These are phyloP conservation scores for Stevia rebaudiana DNA, from an alignment of 140 eudicot species.

Conservation along the genomic window DNA sequence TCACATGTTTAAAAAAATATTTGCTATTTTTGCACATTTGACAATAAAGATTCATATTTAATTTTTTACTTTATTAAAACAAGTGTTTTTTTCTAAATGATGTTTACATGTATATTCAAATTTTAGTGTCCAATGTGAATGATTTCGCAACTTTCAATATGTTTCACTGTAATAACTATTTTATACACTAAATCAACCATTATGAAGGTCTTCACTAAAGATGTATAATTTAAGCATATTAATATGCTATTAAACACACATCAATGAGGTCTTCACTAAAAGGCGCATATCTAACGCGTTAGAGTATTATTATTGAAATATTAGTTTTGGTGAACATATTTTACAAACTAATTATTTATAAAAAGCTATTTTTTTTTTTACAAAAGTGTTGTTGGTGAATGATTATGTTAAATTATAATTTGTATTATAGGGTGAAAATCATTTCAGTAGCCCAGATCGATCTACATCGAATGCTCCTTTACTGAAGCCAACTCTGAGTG, in stretches of 20 bases:
- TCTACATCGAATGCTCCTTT: slow-evolving; percentile 39
- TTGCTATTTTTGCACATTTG: not conserved
- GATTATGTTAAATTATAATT: not conserved
- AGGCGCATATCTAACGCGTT: not conserved
- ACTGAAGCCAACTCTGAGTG: slow-evolving; percentile 38
- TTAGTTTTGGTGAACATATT: not conserved
- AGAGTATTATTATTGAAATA: not conserved
- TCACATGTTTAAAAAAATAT: not conserved
- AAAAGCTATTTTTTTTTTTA: not conserved
- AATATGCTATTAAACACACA: not conserved
- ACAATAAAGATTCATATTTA: not conserved
- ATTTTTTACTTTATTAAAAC: not conserved
- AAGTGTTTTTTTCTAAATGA: not conserved
- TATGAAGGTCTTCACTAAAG: not conserved
- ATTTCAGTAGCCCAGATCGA: slow-evolving; percentile 37
- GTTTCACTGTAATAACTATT: not conserved
- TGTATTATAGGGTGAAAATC: slow-evolving; percentile 45
- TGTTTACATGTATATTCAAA: not conserved
- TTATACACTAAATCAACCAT: not conserved
- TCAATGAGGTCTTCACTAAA: not conserved
- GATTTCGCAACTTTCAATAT: not conserved
- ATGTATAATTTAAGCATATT: not conserved
- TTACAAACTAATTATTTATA: not conserved
- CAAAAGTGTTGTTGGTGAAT: not conserved
- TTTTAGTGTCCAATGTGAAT: not conserved